phyloP scores from a whole-genome alignment of 2,329 filamentous ascomycete species.

The Aspergillus amoenus region DNA sequence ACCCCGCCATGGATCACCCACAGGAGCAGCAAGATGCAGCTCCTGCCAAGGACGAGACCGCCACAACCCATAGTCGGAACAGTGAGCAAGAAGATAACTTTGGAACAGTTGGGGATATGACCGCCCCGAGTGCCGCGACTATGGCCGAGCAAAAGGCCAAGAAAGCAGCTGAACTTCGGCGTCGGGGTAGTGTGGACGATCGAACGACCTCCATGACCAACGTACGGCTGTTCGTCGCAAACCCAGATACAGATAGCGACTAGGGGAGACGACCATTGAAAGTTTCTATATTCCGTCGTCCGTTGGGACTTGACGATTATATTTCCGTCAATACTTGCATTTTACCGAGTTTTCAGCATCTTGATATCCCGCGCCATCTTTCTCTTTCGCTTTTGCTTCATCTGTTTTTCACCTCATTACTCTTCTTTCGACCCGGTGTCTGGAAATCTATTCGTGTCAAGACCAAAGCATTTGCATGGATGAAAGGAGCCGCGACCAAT shows the following conservation, averaged over 20 bases:
- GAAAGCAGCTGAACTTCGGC: constrained; percentile 45
- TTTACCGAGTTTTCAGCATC: neutral
- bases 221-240: constrained; percentile 48
- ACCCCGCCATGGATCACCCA: constrained; percentile 30
- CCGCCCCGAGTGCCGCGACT: constrained; percentile 42
- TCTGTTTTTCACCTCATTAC: neutral
- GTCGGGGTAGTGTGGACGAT: constrained; percentile 50
- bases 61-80: constrained; percentile 31
- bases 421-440: neutral
- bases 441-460: neutral
- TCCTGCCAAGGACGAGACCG: constrained; percentile 29
- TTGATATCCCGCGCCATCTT: constrained; percentile 7
- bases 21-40: constrained; percentile 28
- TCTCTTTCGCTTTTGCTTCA: neutral
- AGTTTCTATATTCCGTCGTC: constrained; percentile 1
- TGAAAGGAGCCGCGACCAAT: neutral
- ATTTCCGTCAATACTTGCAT: neutral
- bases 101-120: constrained; percentile 54
- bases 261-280: constrained; percentile 16
- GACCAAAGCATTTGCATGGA: neutral
- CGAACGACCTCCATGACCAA: constrained; percentile 49
- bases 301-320: neutral
- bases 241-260: constrained; percentile 46
- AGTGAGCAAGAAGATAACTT: constrained; percentile 54
- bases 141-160: constrained; percentile 40